Evolutionary conservation across 1,139 yeast species (phyloP), one percentile per base, ranked within the genome.

Genomic region (Debaryomyces fabryi): DNA sequence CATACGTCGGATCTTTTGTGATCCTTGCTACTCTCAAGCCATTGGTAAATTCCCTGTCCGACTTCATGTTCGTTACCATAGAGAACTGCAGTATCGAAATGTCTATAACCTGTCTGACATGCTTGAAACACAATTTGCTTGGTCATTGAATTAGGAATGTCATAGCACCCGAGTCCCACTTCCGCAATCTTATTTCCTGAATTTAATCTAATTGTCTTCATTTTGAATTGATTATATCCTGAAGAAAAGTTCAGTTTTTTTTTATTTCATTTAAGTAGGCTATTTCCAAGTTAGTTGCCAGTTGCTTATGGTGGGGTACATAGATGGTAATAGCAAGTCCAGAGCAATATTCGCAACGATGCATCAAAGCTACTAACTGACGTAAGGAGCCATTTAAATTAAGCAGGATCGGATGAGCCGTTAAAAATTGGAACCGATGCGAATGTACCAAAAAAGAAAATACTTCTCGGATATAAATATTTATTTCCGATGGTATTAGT

Each of bases 1-100:
- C 81, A 85, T 20, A 88, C 78, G 29, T 86, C 91, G 40, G 69
- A 71, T 43, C 95, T 69, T 49, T 72, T 72, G 44, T 74, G 66
- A 16, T 67, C 54, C 0, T 82, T 79, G 39, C 76, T 76, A 35
- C 79, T 81, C 3, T 68, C 57, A n/a, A 86, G 52, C 81, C 84
- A 86, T 43, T 71, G 57, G 13, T 52, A 30, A 23, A 82, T 77
- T 0, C 85, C 88, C 38, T 71, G 63, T 10, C 85, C 85, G 25
- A 81, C 83, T 55, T 78, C 81, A n/a, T 52, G 56, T 58, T 83
- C 88, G 58, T 83, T 83, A 3, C 71, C 76, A 58, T 83, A 83
- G 51, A 76, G 60, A 3, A 70, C 74, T 3, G 89, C 90, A 13
- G 86, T 79, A 60, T 85, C 89, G 51, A 85, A 76, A 58, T 79